Percentiles rank a stretch among this genome's conserved stretches.
phyloP scores from a whole-genome alignment of 2,329 filamentous ascomycete genomes.

The Colletotrichum sp. region DNA sequence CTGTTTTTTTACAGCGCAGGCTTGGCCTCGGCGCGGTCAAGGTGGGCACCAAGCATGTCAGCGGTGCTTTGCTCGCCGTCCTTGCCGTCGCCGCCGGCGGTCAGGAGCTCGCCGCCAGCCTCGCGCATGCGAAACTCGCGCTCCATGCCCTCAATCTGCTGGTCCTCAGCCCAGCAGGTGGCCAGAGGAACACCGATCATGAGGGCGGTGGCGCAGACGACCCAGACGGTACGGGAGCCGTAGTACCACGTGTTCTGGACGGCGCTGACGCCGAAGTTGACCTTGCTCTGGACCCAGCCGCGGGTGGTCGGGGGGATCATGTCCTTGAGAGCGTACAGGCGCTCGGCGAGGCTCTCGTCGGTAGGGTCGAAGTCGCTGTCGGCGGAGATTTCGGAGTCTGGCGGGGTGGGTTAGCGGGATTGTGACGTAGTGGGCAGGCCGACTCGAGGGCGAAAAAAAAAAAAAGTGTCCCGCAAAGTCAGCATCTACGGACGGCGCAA shows the following conservation, averaged over 20 bases:
- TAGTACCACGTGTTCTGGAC: constrained; percentile 64
- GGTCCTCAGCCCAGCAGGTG: constrained; percentile 91
- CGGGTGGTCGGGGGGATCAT: constrained; percentile 77
- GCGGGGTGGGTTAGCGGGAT: not conserved
- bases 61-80: constrained; percentile 43
- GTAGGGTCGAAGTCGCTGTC: constrained; percentile 72
- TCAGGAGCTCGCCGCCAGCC: constrained; percentile 76
- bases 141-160: constrained; percentile 97
- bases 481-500: not conserved
- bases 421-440: not conserved
- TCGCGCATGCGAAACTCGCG: constrained; percentile 96
- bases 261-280: constrained; percentile 59
- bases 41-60: constrained; percentile 52
- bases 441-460: not conserved
- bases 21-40: constrained; percentile 52
- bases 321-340: constrained; percentile 74
- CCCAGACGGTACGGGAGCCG: constrained; percentile 83
- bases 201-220: constrained; percentile 87
- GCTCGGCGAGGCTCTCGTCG: constrained; percentile 68
- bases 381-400: constrained; percentile 85
- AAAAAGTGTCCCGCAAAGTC: not conserved
- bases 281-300: constrained; percentile 67
- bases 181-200: constrained; percentile 93
- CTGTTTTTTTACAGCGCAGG: constrained; percentile 50
- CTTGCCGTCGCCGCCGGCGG: constrained; percentile 43